Evolutionary conservation across 1,284 basidiomycete genomes (phyloP), one percentile per base, ranked within the genome.

Genomic region (Sanghuangporus weigelae): DNA sequence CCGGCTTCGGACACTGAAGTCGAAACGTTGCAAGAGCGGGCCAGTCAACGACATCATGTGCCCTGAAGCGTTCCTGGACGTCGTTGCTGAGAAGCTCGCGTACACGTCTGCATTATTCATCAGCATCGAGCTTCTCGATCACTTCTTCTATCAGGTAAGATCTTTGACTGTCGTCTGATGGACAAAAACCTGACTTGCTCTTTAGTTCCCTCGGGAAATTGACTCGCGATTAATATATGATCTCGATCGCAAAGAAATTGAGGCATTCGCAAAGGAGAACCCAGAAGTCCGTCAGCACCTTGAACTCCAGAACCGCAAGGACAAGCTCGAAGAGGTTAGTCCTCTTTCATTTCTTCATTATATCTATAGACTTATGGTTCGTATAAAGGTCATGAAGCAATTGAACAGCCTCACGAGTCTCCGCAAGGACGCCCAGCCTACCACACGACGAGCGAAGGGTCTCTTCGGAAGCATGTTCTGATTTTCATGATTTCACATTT

Each of bases 31-130:
- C 76, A 87, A 87, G 63, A 78, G 81, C 0, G 96, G 96, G 0
- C 94, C 95, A 0, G 87, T 93, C 54, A 92, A 85, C 67, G 90
- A 96, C 62, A 82, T 89, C 2, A 85, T 98, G 72, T 99, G 97
- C 74, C 97, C 97, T 0, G 97, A 99, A 74, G 91, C 93, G 0
- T 99, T 99, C 83, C 81, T 99, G 65, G 90, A 95, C 69, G 94
- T 97, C 36, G 95, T 99, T 10, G 94, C 96, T 2, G 95, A 98
- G 75, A 98, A 99, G 77, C 82, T 99, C 40, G 95, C 96, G 0
- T 92, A 96, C 73, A 98, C 96, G 0, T 92, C 94, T 0, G 89
- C 96, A 1, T 95, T 98, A 92, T 99, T 99, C 77, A 96, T 99
- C 81, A 98, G 93, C 77, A 96, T 98, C 64, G 96, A 99, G 75